Evolutionary conservation across 495 filamentous ascomycete genomes (phyloP).

Genomic region (Aspergillus bertholletiae): DNA sequence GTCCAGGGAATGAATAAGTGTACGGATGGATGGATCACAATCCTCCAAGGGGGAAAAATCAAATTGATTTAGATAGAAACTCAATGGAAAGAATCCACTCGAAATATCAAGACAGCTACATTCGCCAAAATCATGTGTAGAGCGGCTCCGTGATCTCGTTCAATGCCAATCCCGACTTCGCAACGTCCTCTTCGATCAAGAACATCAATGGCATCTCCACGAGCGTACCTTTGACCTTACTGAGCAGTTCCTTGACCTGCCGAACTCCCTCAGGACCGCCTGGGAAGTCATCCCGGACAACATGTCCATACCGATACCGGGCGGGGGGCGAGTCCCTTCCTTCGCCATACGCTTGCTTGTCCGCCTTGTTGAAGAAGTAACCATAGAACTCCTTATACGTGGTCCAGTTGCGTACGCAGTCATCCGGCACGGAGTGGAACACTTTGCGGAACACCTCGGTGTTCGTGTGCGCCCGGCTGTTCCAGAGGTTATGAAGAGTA

Average conservation of each 20-base stretch:
- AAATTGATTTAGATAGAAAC: not conserved
- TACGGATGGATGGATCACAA: too few relatives aligned
- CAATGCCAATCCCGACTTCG: constrained; percentile 74
- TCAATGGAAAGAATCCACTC: constrained; percentile 1
- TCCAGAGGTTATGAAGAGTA: constrained; percentile 68
- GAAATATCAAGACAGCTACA: constrained; percentile 3
- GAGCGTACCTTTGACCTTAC: constrained; percentile 69
- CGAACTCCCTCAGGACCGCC: constrained; percentile 54
- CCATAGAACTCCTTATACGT: constrained; percentile 82
- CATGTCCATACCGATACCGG: constrained; percentile 74
- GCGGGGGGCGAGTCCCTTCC: constrained; percentile 36
- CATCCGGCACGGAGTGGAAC: constrained; percentile 86
- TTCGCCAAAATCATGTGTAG: constrained; percentile 58
- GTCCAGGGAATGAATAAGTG: too few relatives aligned
- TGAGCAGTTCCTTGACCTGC: constrained; percentile 81
- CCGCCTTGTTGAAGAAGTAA: constrained; percentile 62
- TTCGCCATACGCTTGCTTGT: constrained; percentile 41
- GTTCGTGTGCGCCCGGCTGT: constrained; percentile 68
- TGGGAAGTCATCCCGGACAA: constrained; percentile 75
- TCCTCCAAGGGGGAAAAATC: not conserved
- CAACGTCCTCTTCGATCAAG: constrained; percentile 81
- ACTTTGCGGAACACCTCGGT: constrained; percentile 81
- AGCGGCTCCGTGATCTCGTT: constrained; percentile 80
- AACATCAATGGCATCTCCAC: constrained; percentile 95
- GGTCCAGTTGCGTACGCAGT: constrained; percentile 75